Conservation (phyloP, 257 asterid species). For the Scutellaria barbata region DNA sequence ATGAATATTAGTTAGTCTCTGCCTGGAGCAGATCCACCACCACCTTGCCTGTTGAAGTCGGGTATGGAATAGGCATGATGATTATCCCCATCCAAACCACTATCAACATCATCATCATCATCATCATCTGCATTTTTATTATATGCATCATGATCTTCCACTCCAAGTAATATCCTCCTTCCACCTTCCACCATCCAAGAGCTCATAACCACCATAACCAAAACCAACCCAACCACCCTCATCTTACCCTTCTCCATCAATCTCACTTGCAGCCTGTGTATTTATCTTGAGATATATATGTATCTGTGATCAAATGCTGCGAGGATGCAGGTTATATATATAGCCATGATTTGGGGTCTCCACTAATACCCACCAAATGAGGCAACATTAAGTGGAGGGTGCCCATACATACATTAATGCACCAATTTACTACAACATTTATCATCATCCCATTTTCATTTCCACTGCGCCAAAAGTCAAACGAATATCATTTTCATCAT, state of each 20-base stretch:
- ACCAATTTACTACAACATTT: too few relatives aligned
- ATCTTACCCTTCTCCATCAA: conserved; percentile 6
- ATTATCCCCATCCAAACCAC: conserved; percentile 40
- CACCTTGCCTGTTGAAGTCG: conserved; percentile 41
- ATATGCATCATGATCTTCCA: neutral
- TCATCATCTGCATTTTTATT: neutral
- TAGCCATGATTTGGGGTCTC: conserved; percentile 35
- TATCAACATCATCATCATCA: conserved; percentile 14
- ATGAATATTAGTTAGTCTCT: too few relatives aligned
- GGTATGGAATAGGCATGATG: conserved; percentile 47
- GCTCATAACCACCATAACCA: conserved; percentile 31
- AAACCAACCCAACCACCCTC: conserved; percentile 17
- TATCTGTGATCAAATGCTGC: neutral
- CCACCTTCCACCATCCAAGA: conserved; percentile 30
- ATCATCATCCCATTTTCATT: too few relatives aligned
- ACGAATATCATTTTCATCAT: too few relatives aligned
- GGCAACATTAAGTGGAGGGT: conserved; percentile 61
- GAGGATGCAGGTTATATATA: conserved; percentile 15
- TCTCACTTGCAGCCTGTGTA: too few relatives aligned
- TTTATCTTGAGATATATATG: too few relatives aligned
- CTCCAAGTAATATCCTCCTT: neutral
- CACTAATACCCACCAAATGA: conserved; percentile 48
- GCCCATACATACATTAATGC: too few relatives aligned
- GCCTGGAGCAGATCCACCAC: conserved; percentile 33
- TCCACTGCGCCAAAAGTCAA: too few relatives aligned